Conservation (phyloP, 106 monocot species). For the Apostasia shenzhenica region DNA sequence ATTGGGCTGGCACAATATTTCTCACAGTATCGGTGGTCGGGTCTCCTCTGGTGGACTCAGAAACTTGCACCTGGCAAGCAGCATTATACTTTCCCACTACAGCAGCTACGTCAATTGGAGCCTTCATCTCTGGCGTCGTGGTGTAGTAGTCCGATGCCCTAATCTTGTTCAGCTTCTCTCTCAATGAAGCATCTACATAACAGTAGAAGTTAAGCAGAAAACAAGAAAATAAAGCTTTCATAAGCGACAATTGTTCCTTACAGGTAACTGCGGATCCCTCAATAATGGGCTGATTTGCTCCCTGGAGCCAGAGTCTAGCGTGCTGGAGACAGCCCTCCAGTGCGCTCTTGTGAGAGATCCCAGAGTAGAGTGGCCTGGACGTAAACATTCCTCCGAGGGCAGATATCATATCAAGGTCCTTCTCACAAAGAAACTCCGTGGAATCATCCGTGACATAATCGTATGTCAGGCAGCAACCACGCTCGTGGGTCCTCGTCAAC, state of each 20-base stretch:
- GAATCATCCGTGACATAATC: slow-evolving; percentile 91
- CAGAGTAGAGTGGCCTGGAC: slow-evolving; percentile 44
- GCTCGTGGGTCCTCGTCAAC: slow-evolving; percentile 77
- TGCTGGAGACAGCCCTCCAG: slow-evolving; percentile 50
- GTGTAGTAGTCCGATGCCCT: slow-evolving; percentile 68
- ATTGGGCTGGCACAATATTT: no score
- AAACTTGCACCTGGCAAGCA: neutral
- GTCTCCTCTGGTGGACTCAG: no score
- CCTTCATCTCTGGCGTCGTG: slow-evolving; percentile 64
- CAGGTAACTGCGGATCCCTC: slow-evolving; percentile 49
- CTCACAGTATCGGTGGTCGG: no score
- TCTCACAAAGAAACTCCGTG: slow-evolving; percentile 57
- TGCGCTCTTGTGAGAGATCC: slow-evolving; percentile 64
- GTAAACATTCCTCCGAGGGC: slow-evolving; percentile 41
- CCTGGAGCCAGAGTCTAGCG: slow-evolving; percentile 58
- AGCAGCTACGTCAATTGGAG: slow-evolving; percentile 61
- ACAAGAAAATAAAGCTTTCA: neutral
- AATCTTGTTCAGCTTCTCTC: slow-evolving; percentile 79
- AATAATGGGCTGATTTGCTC: slow-evolving; percentile 40
- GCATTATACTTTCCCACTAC: slow-evolving; percentile 51
- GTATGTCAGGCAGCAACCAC: slow-evolving; percentile 84
- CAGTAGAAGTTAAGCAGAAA: neutral
- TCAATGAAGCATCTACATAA: slow-evolving; percentile 59
- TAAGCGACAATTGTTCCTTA: slow-evolving; percentile 9
- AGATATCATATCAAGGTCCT: slow-evolving; percentile 67